Conservation (phyloP, 352 stramenopile species). For the Pythium chondricola region DNA sequence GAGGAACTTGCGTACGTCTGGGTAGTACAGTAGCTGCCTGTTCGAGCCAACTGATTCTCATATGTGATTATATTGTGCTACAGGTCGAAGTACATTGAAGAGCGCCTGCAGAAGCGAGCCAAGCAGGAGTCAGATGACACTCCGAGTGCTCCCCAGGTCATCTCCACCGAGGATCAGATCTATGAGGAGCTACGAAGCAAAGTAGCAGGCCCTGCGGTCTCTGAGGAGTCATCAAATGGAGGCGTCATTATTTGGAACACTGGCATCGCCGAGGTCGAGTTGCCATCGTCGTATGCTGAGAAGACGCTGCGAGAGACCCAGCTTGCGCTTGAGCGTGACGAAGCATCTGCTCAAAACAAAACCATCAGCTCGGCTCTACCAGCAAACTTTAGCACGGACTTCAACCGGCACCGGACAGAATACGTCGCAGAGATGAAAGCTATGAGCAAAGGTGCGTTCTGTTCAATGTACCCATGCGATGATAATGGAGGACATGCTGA, state of each 20-base stretch:
- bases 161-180: constrained; percentile 55
- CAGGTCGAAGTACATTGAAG: constrained; percentile 82
- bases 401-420: constrained; percentile 63
- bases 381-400: constrained; percentile 72
- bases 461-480: too few relatives aligned
- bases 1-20: constrained; percentile 59
- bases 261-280: constrained; percentile 75
- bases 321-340: constrained; percentile 31
- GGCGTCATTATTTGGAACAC: constrained; percentile 73
- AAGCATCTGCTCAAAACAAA: constrained; percentile 17
- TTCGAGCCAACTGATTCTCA: not conserved
- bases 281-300: constrained; percentile 47
- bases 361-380: constrained; percentile 51
- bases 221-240: constrained; percentile 35
- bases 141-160: constrained; percentile 1
- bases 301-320: constrained; percentile 44
- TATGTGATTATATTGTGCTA: not conserved
- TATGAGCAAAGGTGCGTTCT: constrained; percentile 40
- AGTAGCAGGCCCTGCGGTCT: constrained; percentile 1
- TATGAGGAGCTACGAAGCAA: constrained; percentile 65
- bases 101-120: constrained; percentile 49
- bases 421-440: constrained; percentile 67
- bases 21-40: not conserved
- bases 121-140: not conserved
- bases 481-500: too few relatives aligned